These are phyloP conservation scores for Rhizophora mangle DNA, from an alignment of 345 rosid species.

Conservation along the genomic window DNA sequence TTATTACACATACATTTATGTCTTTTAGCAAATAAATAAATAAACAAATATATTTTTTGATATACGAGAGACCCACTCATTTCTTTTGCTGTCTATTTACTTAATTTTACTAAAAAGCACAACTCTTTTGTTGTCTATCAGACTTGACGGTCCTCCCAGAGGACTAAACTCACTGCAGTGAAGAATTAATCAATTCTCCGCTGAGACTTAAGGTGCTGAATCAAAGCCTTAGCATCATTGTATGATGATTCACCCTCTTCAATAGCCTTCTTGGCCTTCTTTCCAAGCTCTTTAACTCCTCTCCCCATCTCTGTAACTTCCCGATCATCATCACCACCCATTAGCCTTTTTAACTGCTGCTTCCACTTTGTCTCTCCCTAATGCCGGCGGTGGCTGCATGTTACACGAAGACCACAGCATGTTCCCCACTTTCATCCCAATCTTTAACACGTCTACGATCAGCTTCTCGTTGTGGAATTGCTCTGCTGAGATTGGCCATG, in stretches of 20 bases:
- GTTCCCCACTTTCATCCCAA: conserved; percentile 44
- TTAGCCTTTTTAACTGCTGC: not conserved
- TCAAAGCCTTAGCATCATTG: not conserved
- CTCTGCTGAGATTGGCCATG: conserved; percentile 43
- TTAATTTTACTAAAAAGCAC: no score
- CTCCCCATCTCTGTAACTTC: not conserved
- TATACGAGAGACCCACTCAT: no score
- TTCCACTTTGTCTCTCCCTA: not conserved
- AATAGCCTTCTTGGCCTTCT: not conserved
- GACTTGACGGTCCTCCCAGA: no score
- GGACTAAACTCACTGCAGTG: no score
- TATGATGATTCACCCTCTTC: not conserved
- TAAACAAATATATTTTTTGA: no score
- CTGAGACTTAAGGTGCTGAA: not conserved
- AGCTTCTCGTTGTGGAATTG: conserved; percentile 58
- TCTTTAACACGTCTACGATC: conserved; percentile 34
- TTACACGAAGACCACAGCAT: conserved; percentile 30
- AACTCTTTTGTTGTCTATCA: no score
- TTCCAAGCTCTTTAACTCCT: not conserved
- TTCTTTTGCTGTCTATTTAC: no score
- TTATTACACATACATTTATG: no score
- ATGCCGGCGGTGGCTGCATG: conserved; percentile 10
- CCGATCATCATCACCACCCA: not conserved
- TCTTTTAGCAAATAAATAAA: no score
- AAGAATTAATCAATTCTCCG: not conserved